These are phyloP conservation scores for Nemania sp. DNA, from an alignment of 2,329 filamentous ascomycete genomes.

Conservation along the genomic window DNA sequence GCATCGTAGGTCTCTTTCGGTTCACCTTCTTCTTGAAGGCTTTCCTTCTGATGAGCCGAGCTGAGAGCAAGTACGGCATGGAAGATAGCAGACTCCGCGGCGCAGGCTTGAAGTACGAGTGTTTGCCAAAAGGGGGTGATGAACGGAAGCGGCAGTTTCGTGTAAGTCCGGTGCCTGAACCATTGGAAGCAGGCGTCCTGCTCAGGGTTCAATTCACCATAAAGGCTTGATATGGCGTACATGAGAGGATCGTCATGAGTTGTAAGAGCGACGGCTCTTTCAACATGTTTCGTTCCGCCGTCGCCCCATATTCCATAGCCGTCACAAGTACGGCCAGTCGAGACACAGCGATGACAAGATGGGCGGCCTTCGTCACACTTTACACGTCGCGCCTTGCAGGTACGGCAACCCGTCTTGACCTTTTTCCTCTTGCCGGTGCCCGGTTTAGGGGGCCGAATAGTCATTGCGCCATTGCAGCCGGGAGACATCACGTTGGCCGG, in stretches of 20 bases:
- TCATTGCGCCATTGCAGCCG: neutral
- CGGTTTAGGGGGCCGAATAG: neutral
- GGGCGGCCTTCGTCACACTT: constrained; percentile 50
- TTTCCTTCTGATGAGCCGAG: constrained; percentile 50
- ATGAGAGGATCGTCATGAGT: constrained; percentile 1
- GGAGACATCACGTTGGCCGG: neutral
- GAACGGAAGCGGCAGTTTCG: constrained; percentile 55
- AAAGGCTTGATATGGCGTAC: constrained; percentile 22
- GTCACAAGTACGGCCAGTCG: constrained; percentile 49
- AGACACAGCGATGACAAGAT: constrained; percentile 45
- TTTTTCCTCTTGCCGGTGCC: constrained; percentile 26
- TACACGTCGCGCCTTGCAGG: constrained; percentile 50
- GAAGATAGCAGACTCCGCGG: constrained; percentile 55
- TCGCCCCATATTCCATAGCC: constrained; percentile 51
- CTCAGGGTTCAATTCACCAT: constrained; percentile 41
- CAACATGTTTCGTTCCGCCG: constrained; percentile 34
- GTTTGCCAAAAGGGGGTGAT: constrained; percentile 54
- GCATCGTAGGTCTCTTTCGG: neutral
- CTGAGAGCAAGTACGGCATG: constrained; percentile 56
- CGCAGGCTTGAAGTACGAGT: constrained; percentile 53
- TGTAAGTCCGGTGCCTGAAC: constrained; percentile 56
- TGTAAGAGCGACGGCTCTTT: constrained; percentile 39
- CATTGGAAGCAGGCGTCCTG: constrained; percentile 56
- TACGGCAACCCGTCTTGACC: constrained; percentile 49
- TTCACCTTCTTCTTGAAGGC: constrained; percentile 15